Base-by-base conservation (phyloP, 352 stramenopile genomes). In the Pythium insidiosum region DNA sequence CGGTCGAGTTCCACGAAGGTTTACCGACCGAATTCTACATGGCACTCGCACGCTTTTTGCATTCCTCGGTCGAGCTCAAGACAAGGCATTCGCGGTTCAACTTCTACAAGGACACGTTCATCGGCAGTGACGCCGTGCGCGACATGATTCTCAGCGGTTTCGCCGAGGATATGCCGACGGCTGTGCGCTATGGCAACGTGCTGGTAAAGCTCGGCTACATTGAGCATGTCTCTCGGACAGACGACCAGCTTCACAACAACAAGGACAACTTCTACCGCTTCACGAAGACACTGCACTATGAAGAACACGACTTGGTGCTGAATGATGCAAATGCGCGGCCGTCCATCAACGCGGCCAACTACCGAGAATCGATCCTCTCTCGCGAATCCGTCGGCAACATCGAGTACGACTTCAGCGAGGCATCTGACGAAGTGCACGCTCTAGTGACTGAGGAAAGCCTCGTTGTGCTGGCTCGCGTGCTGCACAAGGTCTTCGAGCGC, bases 211-310 rank as follows among this genome's bases (percentile, higher is more conserved):
- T 90, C 29, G 75, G 77, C 16, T 85, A 73, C 59, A 88, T 93
- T 41, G 78, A 93, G 49, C 78, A 93, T 52, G 74, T 89, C 15
- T 88, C 73, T 9, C 72, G 73, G 19, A 87, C 56, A 12, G 67
- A 82, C 39, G 73, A 89, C 37, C 73, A 84, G 51, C 63, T 93
- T 24, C 76, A 88, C 57, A 91, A 89, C 59, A 74, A 64, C 31
- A 85, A 86, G 42, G 76, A 89, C 54, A 84, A 84, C 50, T 93
- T 89, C 43, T 93, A 93, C 53, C 64, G 78, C 23, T 93, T 93
- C 47, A 87, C 79, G 0, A 77, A 68, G 38, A 53, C 69, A 18
- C 51, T 91, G 10, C 73, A 91, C 37, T 68, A 82, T 37, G 52
- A 53, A 15, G 51, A 47, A 21, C 34, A 30, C 6, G 69, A 78